Conservation (phyloP, 257 asterid species). For the Jaltomata sinuosa region DNA sequence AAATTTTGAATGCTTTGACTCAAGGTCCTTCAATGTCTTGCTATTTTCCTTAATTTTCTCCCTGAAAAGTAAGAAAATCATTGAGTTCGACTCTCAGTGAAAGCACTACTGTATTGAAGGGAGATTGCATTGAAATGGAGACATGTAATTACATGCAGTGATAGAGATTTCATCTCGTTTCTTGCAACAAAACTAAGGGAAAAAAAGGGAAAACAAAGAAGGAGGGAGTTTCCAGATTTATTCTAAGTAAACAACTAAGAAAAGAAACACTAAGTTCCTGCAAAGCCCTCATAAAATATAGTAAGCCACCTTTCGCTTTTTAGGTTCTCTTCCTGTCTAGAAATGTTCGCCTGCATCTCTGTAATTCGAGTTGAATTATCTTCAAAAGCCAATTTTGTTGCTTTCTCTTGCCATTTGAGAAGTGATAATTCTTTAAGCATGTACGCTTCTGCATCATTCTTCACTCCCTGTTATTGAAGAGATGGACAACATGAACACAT, state of each 20-base stretch:
- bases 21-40: conserved; percentile 64
- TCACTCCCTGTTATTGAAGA: conserved; percentile 46
- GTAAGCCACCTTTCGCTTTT: conserved; percentile 57
- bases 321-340: conserved; percentile 57
- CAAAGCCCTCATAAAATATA: background rate
- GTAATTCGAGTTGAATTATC: conserved; percentile 42
- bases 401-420: conserved; percentile 93
- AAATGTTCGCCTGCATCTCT: conserved; percentile 52
- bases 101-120: background rate
- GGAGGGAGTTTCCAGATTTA: background rate
- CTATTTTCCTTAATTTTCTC: conserved; percentile 63
- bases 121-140: background rate
- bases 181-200: background rate
- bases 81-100: background rate
- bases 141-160: background rate
- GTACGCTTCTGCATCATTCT: conserved; percentile 91
- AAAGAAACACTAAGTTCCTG: background rate
- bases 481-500: conserved; percentile 1
- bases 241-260: background rate
- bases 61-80: conserved; percentile 24
- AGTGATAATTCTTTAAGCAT: conserved; percentile 86
- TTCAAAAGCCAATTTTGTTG: conserved; percentile 69
- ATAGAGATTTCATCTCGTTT: background rate
- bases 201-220: background rate
- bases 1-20: conserved; percentile 59